A percentile compares a stretch with the other conserved stretches of the same genome.
Conservation (phyloP, 805 yeast species). For the Metschnikowia corniflorae region DNA sequence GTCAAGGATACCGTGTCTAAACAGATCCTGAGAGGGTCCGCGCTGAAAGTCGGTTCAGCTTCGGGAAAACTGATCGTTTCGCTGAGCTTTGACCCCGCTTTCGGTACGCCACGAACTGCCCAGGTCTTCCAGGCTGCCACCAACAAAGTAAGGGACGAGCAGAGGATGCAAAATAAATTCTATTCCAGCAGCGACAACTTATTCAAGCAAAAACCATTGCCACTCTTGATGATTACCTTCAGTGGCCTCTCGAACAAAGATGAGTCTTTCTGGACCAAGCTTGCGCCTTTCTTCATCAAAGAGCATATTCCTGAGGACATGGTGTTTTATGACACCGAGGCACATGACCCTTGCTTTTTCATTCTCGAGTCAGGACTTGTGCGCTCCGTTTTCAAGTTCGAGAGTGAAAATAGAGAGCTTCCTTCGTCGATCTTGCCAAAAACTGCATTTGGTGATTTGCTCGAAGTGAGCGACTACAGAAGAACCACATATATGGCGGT, state of each 20-base stretch:
- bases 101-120: conserved; percentile 52
- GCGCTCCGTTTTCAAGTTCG: conserved; percentile 35
- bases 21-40: conserved; percentile 10
- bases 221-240: conserved; percentile 61
- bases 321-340: conserved; percentile 44
- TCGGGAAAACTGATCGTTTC: conserved; percentile 14
- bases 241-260: conserved; percentile 52
- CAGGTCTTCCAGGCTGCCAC: conserved; percentile 53
- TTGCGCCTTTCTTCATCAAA: conserved; percentile 50
- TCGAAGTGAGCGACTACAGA: conserved; percentile 32
- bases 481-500: conserved; percentile 53
- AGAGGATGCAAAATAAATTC: conserved; percentile 44
- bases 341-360: conserved; percentile 51
- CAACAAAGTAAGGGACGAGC: conserved; percentile 42
- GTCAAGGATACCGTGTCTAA: conserved; percentile 19
- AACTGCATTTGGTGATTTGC: conserved; percentile 68
- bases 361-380: conserved; percentile 48
- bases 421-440: conserved; percentile 57
- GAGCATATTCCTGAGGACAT: conserved; percentile 46
- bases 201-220: conserved; percentile 53
- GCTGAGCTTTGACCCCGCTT: conserved; percentile 23
- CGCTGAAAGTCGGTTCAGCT: conserved; percentile 3
- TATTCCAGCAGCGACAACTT: conserved; percentile 36
- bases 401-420: conserved; percentile 34
- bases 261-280: conserved; percentile 59